Percentiles rank a stretch among this genome's conserved stretches.
phyloP scores from a whole-genome alignment of 2,329 filamentous ascomycete genomes.

The Gaeumannomyces tritici region DNA sequence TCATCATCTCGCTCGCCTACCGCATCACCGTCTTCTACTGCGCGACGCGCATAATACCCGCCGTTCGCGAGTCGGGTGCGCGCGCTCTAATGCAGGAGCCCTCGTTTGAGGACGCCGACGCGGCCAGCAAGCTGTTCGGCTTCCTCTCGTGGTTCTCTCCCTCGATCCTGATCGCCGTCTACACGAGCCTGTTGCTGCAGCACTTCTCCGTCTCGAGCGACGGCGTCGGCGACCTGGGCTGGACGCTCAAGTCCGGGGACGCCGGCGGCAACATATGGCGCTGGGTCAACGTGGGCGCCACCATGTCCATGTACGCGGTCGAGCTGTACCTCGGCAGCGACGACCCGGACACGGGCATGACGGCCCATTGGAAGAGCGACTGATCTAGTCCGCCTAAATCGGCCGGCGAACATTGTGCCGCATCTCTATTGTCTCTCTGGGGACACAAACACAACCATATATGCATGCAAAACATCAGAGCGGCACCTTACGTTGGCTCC shows the following conservation, averaged over 20 bases:
- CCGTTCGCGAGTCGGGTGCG: constrained; percentile 78
- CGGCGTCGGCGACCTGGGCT: constrained; percentile 56
- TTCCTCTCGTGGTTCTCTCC: constrained; percentile 91
- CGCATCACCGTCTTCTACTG: constrained; percentile 93
- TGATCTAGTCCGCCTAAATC: constrained; percentile 33
- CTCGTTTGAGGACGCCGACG: constrained; percentile 75
- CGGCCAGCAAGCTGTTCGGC: constrained; percentile 68
- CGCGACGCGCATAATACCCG: constrained; percentile 90
- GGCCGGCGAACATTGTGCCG: too few species aligned
- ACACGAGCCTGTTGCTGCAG: constrained; percentile 90
- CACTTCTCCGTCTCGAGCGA: constrained; percentile 73
- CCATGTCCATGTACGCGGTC: constrained; percentile 82
- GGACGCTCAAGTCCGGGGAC: constrained; percentile 77
- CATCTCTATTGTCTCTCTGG: too few species aligned
- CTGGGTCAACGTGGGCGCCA: constrained; percentile 85
- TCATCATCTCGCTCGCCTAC: constrained; percentile 90
- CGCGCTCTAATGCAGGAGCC: constrained; percentile 76
- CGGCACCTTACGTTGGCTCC: background rate
- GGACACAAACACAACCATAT: background rate
- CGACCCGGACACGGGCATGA: constrained; percentile 63
- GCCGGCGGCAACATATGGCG: constrained; percentile 80
- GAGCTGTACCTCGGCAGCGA: constrained; percentile 82
- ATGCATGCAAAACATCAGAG: background rate
- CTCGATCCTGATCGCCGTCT: constrained; percentile 88
- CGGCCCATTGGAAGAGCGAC: constrained; percentile 88